These are phyloP conservation scores for Tylopilus intermedius DNA, from an alignment of 768 basidiomycete species.

Conservation along the genomic window DNA sequence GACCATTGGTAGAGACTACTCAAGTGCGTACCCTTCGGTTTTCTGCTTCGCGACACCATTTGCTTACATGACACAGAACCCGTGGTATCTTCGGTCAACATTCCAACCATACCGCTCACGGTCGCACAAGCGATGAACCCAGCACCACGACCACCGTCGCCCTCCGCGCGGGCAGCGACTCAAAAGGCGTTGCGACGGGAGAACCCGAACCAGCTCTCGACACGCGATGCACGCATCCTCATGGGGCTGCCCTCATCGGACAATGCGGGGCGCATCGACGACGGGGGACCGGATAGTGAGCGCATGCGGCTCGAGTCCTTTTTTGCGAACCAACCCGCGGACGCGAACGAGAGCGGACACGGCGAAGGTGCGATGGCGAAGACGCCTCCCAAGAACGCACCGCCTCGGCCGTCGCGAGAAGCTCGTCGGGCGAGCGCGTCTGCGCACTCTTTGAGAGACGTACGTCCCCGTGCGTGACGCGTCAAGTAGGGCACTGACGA, in stretches of 20 bases:
- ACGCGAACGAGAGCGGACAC: constrained; percentile 13
- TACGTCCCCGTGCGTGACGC: neutral
- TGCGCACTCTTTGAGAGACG: constrained; percentile 21
- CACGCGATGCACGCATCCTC: constrained; percentile 71
- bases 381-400: constrained; percentile 28
- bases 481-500: neutral
- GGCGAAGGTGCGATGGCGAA: constrained; percentile 12
- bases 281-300: constrained; percentile 34
- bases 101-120: constrained; percentile 90
- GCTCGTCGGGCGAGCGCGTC: constrained; percentile 40
- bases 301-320: constrained; percentile 51
- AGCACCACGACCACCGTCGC: constrained; percentile 90
- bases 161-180: constrained; percentile 78
- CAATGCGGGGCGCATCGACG: constrained; percentile 17
- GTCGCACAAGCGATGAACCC: constrained; percentile 98
- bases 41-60: neutral
- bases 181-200: constrained; percentile 84
- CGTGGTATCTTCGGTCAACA: constrained; percentile 93
- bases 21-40: constrained; percentile 50
- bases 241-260: constrained; percentile 50
- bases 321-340: constrained; percentile 41
- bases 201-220: constrained; percentile 77
- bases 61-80: constrained; percentile 51
- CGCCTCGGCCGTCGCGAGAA: constrained; percentile 69
- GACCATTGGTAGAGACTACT: constrained; percentile 90